Evolutionary conservation across 345 rosid species (phyloP), one percentile per base, ranked within the genome.

Genomic region (Citrus australasica): DNA sequence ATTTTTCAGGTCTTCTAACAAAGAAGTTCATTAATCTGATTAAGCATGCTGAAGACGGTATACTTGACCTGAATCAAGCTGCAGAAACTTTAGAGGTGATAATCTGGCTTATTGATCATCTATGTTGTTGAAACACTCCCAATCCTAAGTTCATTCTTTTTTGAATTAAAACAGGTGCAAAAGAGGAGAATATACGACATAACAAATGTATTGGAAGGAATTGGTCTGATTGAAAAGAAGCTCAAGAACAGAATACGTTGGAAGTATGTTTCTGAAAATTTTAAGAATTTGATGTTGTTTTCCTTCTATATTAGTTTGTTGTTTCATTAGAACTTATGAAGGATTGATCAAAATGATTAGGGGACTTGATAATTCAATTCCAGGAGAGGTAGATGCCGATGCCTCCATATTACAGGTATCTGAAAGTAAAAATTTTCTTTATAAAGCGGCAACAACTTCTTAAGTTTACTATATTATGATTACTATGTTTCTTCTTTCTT

Each of bases 191-290:
- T 96, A 80, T 96, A 96, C 64, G 99, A 96, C 86, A 96, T 96
- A 83, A 96, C 99, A 60, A 96, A 96, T 87, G 99, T 96, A 67
- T 82, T 96, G 92, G 99, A 96, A 86, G 99, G 99, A 84, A 92
- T 96, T 75, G 98, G 92, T 83, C 97, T 96, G 48, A 94, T 96
- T 76, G 98, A 96, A 86, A 96, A 96, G 91, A 95, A 91, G 81
- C 86, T 94, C 46, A 96, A 94, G 87, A 96, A 94, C 86, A 89
- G 88, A 83, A 94, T 96, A 75, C 92, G 77, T 73, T 96, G 99
- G 99, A 96, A 94, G 99, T 96, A 94, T 88, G 79, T 75, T 42
- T 76, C 70, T 33, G 71, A 74, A 64, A 64, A 67, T 76, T 82
- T 75, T 63, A 27, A 69, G 62, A 67, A 60, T 78, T 83, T 79